phyloP scores from a whole-genome alignment of 2,329 filamentous ascomycete genomes.

The Pseudogymnoascus sp. region DNA sequence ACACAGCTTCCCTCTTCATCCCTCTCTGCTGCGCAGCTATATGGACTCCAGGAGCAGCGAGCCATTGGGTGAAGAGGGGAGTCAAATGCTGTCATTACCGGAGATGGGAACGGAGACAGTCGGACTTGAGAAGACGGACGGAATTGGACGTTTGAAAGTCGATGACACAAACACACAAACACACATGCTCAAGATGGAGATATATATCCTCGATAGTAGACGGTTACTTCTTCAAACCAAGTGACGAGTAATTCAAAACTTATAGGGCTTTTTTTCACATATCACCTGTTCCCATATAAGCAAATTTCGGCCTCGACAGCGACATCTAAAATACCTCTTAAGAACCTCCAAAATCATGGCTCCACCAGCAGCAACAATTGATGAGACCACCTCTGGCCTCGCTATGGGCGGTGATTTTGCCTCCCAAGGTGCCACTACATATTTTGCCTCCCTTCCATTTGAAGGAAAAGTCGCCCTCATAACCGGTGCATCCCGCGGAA shows the following conservation, averaged over 20 bases:
- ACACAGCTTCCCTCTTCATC: neutral
- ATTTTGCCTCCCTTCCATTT: conserved; percentile 27
- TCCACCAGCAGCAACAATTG: neutral
- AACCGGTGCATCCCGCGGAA: conserved; percentile 58
- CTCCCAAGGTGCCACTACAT: neutral
- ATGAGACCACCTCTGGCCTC: neutral
- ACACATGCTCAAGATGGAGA: neutral
- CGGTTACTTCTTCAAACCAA: neutral
- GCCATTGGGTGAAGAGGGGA: neutral
- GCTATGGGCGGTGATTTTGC: neutral
- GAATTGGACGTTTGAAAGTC: neutral
- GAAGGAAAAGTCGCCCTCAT: conserved; percentile 50
- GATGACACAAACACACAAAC: neutral
- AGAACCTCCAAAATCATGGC: neutral
- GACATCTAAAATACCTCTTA: neutral
- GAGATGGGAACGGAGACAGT: neutral
- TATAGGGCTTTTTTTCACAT: neutral
- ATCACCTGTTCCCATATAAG: neutral
- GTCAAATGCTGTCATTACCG: neutral
- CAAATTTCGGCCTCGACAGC: neutral
- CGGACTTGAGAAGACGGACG: neutral
- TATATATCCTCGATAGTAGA: neutral
- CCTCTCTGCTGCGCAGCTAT: neutral
- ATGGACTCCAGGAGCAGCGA: neutral
- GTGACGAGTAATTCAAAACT: neutral